Base-by-base conservation (phyloP, 441 rosid genomes). In the Eruca vesicaria region DNA sequence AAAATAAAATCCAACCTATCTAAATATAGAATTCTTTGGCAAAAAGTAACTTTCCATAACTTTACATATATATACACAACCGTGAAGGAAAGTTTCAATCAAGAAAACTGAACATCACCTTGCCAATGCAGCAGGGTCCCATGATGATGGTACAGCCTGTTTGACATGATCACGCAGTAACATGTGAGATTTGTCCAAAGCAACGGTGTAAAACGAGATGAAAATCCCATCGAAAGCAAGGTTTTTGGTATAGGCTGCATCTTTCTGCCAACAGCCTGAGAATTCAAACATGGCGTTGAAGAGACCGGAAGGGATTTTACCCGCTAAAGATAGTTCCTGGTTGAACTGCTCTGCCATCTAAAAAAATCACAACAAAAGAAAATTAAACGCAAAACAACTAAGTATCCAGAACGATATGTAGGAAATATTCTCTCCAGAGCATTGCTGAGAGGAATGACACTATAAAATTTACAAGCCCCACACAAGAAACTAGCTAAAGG, bases 281-380 rank as follows among this genome's bases (percentile, higher is more conserved):
- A 89, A 96, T 29, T 90, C 97, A 67, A 90, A 96, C 99, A 91
- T 93, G 6, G 90, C 66, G 77, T 96, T 93, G 83, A 96, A 96
- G 53, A 88, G 87, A 65, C 99, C 99, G 0, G 98, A 91, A 1
- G 99, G 99, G 75, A 96, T 91, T 88, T 93, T 93, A 61, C 99
- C 99, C 33, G 91, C 87, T 79, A 96, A 72, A 75, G 96, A 89
- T 73, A 91, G 77, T 68, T 91, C 99, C 73, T 91, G 98, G 80
- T 96, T 96, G 81, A 96, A 91, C 83, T 88, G 96, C 89, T 93
- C 99, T 20, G 99, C 86, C 99, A 96, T 96, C 99, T 96, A 81
- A 3, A 59, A 15, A 23, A 66, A 66, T 59, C 59, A 65, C 23
- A 70, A 67, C 58, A 68, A 15, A 36, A 67, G 12, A 55, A 52